Evolutionary conservation across 78 protist genomes (phyloP).

Genomic region (Isochrysis galbana): DNA sequence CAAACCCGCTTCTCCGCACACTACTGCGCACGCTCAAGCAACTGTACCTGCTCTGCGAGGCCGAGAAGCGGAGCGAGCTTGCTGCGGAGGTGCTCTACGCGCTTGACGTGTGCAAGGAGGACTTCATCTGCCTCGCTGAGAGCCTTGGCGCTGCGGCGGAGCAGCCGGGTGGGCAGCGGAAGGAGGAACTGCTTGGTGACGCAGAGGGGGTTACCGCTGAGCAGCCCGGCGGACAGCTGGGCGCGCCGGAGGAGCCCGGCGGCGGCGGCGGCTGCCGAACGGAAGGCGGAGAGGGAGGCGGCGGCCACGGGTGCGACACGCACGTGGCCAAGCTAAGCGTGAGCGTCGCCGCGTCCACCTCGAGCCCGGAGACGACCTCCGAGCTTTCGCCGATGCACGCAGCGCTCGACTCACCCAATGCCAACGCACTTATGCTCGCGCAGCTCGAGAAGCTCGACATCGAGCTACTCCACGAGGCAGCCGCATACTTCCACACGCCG

Average conservation of each 20-base stretch:
- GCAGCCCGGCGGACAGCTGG: not conserved
- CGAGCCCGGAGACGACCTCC: not conserved
- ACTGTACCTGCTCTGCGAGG: not conserved
- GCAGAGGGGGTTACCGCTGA: not conserved
- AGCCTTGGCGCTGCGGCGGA: not conserved
- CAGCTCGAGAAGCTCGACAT: not conserved
- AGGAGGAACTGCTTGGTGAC: not conserved
- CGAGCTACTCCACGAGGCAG: constrained; percentile 1
- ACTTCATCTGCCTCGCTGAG: not conserved
- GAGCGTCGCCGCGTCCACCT: not conserved
- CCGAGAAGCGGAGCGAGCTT: not conserved
- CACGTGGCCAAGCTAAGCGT: not conserved
- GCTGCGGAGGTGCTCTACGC: not conserved
- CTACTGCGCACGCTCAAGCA: not conserved
- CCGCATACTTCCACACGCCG: not conserved
- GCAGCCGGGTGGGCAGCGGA: not conserved
- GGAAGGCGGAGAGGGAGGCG: not conserved
- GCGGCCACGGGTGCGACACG: not conserved
- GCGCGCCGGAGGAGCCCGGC: not conserved
- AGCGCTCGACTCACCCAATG: not conserved
- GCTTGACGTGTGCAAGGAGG: not conserved
- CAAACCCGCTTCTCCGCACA: not conserved
- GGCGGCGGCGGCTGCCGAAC: not conserved
- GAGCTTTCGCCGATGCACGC: not conserved
- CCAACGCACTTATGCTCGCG: not conserved